phyloP scores from a whole-genome alignment of 768 basidiomycete genomes.

The Tephrocybe sp. region DNA sequence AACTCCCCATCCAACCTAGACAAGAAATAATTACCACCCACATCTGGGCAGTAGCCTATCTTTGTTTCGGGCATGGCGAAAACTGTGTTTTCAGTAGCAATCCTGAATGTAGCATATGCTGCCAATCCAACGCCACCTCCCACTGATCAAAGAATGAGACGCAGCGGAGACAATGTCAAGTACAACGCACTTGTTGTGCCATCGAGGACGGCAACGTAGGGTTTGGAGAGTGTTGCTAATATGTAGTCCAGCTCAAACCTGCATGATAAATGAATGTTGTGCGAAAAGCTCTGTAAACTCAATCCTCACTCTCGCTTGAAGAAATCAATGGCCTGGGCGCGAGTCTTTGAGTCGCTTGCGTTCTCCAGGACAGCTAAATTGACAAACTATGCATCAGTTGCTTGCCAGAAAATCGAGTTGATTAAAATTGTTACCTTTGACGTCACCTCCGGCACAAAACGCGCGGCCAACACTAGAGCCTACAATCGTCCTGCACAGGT shows the following conservation, averaged over 20 bases:
- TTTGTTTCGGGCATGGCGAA: constrained; percentile 98
- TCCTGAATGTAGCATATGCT: constrained; percentile 81
- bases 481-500: constrained; percentile 70
- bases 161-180: constrained; percentile 4
- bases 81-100: constrained; percentile 89
- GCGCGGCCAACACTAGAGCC: constrained; percentile 71
- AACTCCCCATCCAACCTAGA: constrained; percentile 88
- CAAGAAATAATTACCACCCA: constrained; percentile 89
- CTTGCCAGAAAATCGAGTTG: constrained; percentile 1
- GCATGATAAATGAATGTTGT: constrained; percentile 8
- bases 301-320: constrained; percentile 83
- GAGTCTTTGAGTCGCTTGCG: constrained; percentile 49
- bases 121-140: constrained; percentile 94
- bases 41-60: constrained; percentile 90
- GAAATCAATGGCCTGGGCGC: constrained; percentile 72
- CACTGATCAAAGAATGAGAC: constrained; percentile 51
- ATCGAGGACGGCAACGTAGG: constrained; percentile 90
- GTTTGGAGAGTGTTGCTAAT: constrained; percentile 70
- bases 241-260: constrained; percentile 84
- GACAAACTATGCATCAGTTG: neutral
- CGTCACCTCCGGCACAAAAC: constrained; percentile 96
- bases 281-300: constrained; percentile 16
- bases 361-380: constrained; percentile 55
- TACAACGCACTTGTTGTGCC: constrained; percentile 80
- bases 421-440: constrained; percentile 61